These are phyloP conservation scores for Hymenoscyphus occultus DNA, from an alignment of 2,329 filamentous ascomycete species.

Conservation along the genomic window DNA sequence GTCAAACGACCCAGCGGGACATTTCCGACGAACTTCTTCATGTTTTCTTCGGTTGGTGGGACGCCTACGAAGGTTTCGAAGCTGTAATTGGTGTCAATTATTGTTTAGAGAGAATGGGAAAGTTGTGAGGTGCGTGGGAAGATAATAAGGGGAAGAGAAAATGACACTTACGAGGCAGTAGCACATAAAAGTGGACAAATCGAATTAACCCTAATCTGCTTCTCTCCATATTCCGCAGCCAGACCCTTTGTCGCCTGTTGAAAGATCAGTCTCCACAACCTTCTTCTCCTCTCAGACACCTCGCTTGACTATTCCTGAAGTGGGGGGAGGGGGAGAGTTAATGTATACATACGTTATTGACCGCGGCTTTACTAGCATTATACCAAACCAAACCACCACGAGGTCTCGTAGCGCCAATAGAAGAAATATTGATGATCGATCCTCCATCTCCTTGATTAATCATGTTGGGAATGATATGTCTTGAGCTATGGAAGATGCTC, in stretches of 20 bases:
- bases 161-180: constrained; percentile 52
- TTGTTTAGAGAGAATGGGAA: no score
- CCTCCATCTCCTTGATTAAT: constrained; percentile 55
- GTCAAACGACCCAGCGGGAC: constrained; percentile 55
- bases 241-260: constrained; percentile 59
- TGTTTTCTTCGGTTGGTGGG: constrained; percentile 59
- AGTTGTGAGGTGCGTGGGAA: background rate
- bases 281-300: background rate
- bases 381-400: constrained; percentile 66
- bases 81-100: no score
- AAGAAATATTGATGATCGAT: constrained; percentile 63
- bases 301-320: background rate
- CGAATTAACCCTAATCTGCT: constrained; percentile 70
- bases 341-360: constrained; percentile 49
- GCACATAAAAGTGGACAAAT: constrained; percentile 67
- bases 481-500: constrained; percentile 57
- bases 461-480: constrained; percentile 59
- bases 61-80: constrained; percentile 53
- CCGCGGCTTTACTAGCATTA: constrained; percentile 65
- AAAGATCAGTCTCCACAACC: background rate
- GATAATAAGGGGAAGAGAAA: background rate
- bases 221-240: constrained; percentile 69
- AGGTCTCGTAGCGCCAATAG: constrained; percentile 60
- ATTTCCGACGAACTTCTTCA: constrained; percentile 51
- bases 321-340: background rate